phyloP scores from a whole-genome alignment of 805 yeast species.

The Candida glaebosa region DNA sequence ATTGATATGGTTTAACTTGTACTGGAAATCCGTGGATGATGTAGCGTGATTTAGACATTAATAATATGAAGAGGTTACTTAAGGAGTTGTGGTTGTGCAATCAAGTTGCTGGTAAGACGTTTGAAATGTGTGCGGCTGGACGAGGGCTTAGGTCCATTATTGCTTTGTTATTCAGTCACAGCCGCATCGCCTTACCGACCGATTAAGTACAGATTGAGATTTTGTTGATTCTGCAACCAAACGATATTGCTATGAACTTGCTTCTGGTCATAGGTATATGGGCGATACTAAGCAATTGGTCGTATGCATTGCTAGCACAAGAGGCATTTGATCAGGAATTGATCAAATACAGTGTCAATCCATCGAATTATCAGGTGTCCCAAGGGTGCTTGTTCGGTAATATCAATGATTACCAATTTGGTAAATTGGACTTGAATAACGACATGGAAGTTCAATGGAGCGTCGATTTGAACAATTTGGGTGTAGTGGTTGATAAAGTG shows the following conservation, averaged over 20 bases:
- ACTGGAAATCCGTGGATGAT: too few relatives aligned
- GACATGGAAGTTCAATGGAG: constrained; percentile 8
- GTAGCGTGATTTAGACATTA: too few relatives aligned
- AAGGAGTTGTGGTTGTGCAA: too few relatives aligned
- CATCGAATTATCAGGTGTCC: constrained; percentile 3
- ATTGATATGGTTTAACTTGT: too few relatives aligned
- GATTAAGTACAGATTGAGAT: too few relatives aligned
- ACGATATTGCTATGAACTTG: background rate
- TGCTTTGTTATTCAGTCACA: too few relatives aligned
- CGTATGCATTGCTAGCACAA: constrained; percentile 6
- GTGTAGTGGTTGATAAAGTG: background rate
- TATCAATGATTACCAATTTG: constrained; percentile 6
- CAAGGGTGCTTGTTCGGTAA: background rate
- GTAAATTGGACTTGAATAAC: constrained; percentile 8
- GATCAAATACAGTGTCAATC: constrained; percentile 1
- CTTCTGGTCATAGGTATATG: background rate
- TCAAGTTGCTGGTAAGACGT: too few relatives aligned
- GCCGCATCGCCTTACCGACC: too few relatives aligned
- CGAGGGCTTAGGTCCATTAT: too few relatives aligned
- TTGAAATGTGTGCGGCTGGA: too few relatives aligned
- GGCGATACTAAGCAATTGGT: constrained; percentile 1
- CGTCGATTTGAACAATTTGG: constrained; percentile 5
- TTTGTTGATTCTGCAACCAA: background rate
- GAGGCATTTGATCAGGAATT: constrained; percentile 8
- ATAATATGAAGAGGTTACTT: too few relatives aligned